Evolutionary conservation across 2,329 filamentous ascomycete genomes (phyloP).

Genomic region (Penicillium paneum): DNA sequence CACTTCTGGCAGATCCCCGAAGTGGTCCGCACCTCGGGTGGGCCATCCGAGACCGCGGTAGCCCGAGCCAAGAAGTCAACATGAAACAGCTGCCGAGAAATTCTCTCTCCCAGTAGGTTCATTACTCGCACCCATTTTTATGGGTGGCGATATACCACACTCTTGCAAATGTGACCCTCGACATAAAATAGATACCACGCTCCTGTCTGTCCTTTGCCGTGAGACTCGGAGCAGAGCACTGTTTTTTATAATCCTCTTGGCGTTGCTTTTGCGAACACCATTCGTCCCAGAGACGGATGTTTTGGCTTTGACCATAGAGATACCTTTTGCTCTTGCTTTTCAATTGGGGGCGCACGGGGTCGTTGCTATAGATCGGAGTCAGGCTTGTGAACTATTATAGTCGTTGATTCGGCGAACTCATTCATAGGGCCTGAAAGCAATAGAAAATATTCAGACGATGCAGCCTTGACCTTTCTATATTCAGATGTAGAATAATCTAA

Average conservation of each 20-base stretch:
- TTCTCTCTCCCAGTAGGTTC: background rate
- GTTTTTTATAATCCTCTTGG: conserved; percentile 2
- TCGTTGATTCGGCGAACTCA: conserved; percentile 14
- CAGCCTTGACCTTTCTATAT: background rate
- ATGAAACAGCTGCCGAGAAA: conserved; percentile 12
- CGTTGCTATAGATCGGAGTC: conserved; percentile 19
- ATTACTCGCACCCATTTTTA: background rate
- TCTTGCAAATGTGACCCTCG: conserved; percentile 1
- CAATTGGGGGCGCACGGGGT: conserved; percentile 1
- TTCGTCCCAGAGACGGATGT: conserved; percentile 8
- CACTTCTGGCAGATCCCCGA: conserved; percentile 58
- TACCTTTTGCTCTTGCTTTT: background rate
- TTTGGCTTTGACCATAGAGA: conserved; percentile 12
- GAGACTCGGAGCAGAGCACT: conserved; percentile 5
- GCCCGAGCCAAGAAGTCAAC: conserved; percentile 31
- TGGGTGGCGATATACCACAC: background rate
- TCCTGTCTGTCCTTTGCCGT: background rate
- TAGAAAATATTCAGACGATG: conserved; percentile 7
- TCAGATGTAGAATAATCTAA: background rate
- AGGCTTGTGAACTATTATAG: conserved; percentile 1
- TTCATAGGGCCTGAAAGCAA: conserved; percentile 12
- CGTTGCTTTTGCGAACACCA: conserved; percentile 1
- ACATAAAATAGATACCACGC: conserved; percentile 6
- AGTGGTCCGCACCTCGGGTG: conserved; percentile 41
- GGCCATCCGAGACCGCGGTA: conserved; percentile 12